phyloP scores from a whole-genome alignment of 1,284 basidiomycete genomes.

The Xerocomus amazonicus region DNA sequence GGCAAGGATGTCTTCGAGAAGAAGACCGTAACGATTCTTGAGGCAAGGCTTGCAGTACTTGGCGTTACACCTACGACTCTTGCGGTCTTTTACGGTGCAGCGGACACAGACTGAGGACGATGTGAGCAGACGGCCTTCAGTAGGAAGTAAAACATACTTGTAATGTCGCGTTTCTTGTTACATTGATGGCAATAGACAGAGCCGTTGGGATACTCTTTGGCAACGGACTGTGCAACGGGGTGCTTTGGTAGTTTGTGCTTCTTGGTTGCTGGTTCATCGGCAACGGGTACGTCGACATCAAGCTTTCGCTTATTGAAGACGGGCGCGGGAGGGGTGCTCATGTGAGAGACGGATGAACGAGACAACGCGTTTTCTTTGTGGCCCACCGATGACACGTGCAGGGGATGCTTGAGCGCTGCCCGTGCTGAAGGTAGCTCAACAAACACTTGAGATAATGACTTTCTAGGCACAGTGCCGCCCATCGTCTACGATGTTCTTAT shows the following conservation, averaged over 20 bases:
- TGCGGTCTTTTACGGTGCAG: slow-evolving; percentile 44
- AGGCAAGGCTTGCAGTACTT: slow-evolving; percentile 66
- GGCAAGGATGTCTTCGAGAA: slow-evolving; percentile 46
- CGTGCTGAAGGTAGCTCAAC: slow-evolving; percentile 54
- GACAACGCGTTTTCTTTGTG: slow-evolving; percentile 59
- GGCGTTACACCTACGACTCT: slow-evolving; percentile 44
- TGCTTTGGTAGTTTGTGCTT: slow-evolving; percentile 29
- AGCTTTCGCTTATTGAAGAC: slow-evolving; percentile 42
- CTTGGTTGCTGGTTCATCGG: slow-evolving; percentile 30
- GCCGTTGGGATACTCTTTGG: slow-evolving; percentile 36
- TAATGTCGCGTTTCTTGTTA: slow-evolving; percentile 51
- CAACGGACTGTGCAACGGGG: slow-evolving; percentile 2
- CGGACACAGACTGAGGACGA: slow-evolving; percentile 40
- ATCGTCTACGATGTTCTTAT: slow-evolving; percentile 11
- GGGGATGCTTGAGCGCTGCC: slow-evolving; percentile 23
- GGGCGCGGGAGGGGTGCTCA: slow-evolving; percentile 28
- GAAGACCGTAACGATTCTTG: slow-evolving; percentile 59
- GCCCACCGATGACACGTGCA: slow-evolving; percentile 34
- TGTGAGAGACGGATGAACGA: slow-evolving; percentile 33
- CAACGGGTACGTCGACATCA: slow-evolving; percentile 14
- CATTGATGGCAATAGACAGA: slow-evolving; percentile 69
- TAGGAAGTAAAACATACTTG: slow-evolving; percentile 36
- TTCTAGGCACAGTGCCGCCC: slow-evolving; percentile 29
- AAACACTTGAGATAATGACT: slow-evolving; percentile 42
- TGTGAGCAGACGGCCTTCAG: slow-evolving; percentile 8